Conservation (phyloP, 1,284 basidiomycete genomes). For the Meripilus lineatus region DNA sequence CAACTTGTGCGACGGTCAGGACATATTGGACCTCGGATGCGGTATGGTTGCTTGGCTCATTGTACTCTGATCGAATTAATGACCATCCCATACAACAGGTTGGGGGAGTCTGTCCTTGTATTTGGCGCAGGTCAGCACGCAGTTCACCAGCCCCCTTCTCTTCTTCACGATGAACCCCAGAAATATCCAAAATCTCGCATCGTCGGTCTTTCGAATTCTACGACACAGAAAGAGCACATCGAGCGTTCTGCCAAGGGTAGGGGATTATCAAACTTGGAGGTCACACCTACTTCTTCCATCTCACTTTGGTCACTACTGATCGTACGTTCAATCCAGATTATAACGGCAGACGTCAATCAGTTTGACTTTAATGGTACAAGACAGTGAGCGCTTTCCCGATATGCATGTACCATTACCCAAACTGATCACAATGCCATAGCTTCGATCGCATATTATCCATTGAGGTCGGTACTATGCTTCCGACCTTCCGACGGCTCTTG, state of each 20-base stretch:
- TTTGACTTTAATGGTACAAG: constrained; percentile 53
- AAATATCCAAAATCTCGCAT: constrained; percentile 70
- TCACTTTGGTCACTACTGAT: not conserved
- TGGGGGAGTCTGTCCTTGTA: constrained; percentile 74
- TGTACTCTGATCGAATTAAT: constrained; percentile 1
- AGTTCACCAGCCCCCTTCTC: not conserved
- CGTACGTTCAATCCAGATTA: constrained; percentile 36
- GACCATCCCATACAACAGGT: constrained; percentile 30
- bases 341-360: constrained; percentile 70
- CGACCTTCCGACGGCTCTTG: not conserved
- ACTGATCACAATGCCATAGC: constrained; percentile 26
- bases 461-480: constrained; percentile 43
- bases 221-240: constrained; percentile 69
- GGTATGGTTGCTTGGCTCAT: constrained; percentile 32
- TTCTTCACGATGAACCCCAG: constrained; percentile 24
- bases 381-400: constrained; percentile 33
- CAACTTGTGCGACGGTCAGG: constrained; percentile 56
- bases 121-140: constrained; percentile 50
- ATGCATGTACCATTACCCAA: constrained; percentile 16
- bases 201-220: constrained; percentile 66
- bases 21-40: constrained; percentile 72
- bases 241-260: constrained; percentile 49
- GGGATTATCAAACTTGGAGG: constrained; percentile 56
- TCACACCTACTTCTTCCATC: constrained; percentile 14
- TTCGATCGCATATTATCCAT: constrained; percentile 77